Percentiles rank a stretch among this genome's conserved stretches.
Evolutionary conservation across 306 rosid species (phyloP).

Genomic region (Rosa rugosa): DNA sequence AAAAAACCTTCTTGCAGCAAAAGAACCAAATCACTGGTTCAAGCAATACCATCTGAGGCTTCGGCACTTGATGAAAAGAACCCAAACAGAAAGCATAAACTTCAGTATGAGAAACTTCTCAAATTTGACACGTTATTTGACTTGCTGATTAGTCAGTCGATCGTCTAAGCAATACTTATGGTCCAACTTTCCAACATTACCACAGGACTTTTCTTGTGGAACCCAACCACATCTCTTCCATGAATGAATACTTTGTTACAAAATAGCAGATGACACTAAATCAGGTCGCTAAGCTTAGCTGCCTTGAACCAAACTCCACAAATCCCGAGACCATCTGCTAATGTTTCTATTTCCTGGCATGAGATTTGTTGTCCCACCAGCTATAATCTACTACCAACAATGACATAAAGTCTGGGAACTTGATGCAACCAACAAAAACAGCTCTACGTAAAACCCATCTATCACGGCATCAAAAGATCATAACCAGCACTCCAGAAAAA

Average conservation of each 20-base stretch:
- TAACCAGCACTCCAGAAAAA: slow-evolving; percentile 45
- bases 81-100: slow-evolving; percentile 22
- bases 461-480: slow-evolving; percentile 42
- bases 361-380: slow-evolving; percentile 35
- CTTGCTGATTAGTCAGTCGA: slow-evolving; percentile 22
- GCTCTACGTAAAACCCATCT: slow-evolving; percentile 37
- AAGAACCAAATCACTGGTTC: slow-evolving; percentile 19
- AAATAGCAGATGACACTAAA: slow-evolving; percentile 24
- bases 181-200: slow-evolving; percentile 30
- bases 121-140: slow-evolving; percentile 13
- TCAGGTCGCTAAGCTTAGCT: slow-evolving; percentile 24
- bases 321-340: slow-evolving; percentile 34
- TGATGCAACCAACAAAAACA: slow-evolving; percentile 46
- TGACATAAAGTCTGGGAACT: slow-evolving; percentile 12
- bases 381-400: slow-evolving; percentile 43
- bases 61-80: slow-evolving; percentile 31
- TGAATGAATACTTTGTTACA: slow-evolving; percentile 14
- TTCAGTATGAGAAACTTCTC: slow-evolving; percentile 18
- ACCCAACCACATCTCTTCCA: slow-evolving; percentile 28
- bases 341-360: slow-evolving; percentile 25
- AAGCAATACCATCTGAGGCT: slow-evolving; percentile 23
- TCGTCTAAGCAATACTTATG: slow-evolving; percentile 26
- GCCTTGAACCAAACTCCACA: slow-evolving; percentile 36
- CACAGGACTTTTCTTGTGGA: slow-evolving; percentile 21
- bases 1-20: slow-evolving; percentile 14